Evolutionary conservation across 805 yeast species (phyloP).

Genomic region (Hanseniaspora occidentalis): DNA sequence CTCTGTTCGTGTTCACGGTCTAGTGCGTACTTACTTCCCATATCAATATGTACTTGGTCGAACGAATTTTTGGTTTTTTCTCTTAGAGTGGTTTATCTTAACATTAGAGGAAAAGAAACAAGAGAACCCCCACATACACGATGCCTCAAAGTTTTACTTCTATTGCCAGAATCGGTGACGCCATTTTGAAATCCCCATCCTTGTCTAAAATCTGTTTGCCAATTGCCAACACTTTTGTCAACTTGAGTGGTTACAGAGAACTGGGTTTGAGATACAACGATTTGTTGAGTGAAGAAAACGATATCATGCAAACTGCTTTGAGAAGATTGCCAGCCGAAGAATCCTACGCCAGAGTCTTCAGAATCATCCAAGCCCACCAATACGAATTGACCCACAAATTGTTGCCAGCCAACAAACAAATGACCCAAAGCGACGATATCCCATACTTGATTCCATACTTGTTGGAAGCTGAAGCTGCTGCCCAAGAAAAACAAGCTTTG

Average conservation of each 20-base stretch:
- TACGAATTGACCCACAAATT: constrained; percentile 70
- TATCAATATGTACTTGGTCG: not conserved
- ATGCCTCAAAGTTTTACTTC: constrained; percentile 45
- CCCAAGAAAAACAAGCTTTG: constrained; percentile 73
- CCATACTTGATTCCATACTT: constrained; percentile 81
- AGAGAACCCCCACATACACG: not conserved
- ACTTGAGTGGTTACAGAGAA: constrained; percentile 85
- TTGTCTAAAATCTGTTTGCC: constrained; percentile 71
- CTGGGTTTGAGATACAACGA: constrained; percentile 89
- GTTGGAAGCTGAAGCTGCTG: constrained; percentile 90
- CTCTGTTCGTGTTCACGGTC: too few species aligned
- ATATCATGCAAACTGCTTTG: constrained; percentile 75
- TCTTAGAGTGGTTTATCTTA: too few species aligned
- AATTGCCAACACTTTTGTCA: constrained; percentile 58
- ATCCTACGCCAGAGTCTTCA: constrained; percentile 81
- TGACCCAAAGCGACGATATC: constrained; percentile 67
- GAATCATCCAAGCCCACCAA: constrained; percentile 89
- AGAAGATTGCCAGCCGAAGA: constrained; percentile 76
- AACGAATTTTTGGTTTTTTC: not conserved
- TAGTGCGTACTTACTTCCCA: not conserved
- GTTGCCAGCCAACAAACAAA: constrained; percentile 67
- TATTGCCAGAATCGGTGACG: constrained; percentile 63
- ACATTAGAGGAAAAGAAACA: not conserved
- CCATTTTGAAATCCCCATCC: constrained; percentile 66
- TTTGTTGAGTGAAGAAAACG: constrained; percentile 76